Base-by-base conservation (phyloP, 208 protist species). In the Balamuthia mandrillaris region DNA sequence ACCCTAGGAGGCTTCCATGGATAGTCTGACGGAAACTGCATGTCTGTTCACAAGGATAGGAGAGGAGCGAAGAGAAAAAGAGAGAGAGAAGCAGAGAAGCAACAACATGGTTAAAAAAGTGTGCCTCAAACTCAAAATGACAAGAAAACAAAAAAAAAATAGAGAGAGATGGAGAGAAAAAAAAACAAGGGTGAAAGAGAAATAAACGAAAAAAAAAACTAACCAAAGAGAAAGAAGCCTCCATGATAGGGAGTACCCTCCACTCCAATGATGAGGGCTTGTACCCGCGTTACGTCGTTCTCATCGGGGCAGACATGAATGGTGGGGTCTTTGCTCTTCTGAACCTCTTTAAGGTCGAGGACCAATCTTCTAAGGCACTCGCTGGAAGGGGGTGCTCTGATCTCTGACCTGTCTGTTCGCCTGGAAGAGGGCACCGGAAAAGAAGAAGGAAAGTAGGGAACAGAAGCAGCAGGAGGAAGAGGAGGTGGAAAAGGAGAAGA, bases 181-280 rank as follows among this genome's bases (percentile, higher is more conserved):
- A n/a, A 18, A 56, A 27, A n/a, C 49, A n/a, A n/a, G 49, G 49
- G 49, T 56, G 18, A 27, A n/a, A 33, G 21, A 7, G 18, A 2
- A 14, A 54, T 6, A 24, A 56, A 54, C 21, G 31, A 35, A 77
- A 54, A 54, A 5, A 24, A 52, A 10, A 21, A 18, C 14, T 24
- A 12, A 61, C 52, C 41, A 72, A 93, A 91, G 21, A 88, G 74
- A 39, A 93, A 93, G 33, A 84, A 27, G 35, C 88, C 88, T 47
- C 78, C 65, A 27, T 84, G 88, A 51, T 91, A 93, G 1, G 89
- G 85, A 0, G 90, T 92, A 65, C 88, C 90, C n/a, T 45, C 24
- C 24, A 88, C 86, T 18, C 90, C 90, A 18, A 88, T 78, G 21
- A 92, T 90, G 5, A 91, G 24, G 18, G 82, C 88, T 7, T 39